Evolutionary conservation across 2,329 filamentous ascomycete species (phyloP).

Genomic region (Xylariaceae sp.): DNA sequence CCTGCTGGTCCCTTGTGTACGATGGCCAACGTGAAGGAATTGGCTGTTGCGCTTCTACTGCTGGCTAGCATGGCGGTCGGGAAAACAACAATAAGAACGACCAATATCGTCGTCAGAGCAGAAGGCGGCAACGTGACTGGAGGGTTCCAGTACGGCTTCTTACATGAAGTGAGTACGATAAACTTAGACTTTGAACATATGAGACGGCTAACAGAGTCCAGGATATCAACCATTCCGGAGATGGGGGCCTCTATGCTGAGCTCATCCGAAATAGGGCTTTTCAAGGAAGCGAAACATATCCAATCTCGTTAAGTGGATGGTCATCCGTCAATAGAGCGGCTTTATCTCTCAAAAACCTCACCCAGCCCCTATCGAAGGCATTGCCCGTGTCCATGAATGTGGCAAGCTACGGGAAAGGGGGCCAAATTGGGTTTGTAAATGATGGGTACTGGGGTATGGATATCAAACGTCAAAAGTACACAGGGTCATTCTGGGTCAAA

Average conservation of each 20-base stretch:
- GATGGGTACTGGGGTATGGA: slow-evolving; percentile 57
- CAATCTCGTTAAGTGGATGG: slow-evolving; percentile 44
- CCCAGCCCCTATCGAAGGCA: slow-evolving; percentile 47
- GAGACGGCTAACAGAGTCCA: slow-evolving; percentile 21
- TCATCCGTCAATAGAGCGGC: slow-evolving; percentile 38
- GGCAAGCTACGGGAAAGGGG: slow-evolving; percentile 28
- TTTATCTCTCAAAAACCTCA: slow-evolving; percentile 44
- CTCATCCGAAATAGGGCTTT: slow-evolving; percentile 68
- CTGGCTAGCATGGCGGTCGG: slow-evolving; percentile 19
- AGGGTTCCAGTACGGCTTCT: slow-evolving; percentile 43
- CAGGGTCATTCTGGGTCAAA: slow-evolving; percentile 50
- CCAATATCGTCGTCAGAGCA: slow-evolving; percentile 36
- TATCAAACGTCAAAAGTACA: slow-evolving; percentile 44
- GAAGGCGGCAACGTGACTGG: slow-evolving; percentile 40
- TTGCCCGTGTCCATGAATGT: slow-evolving; percentile 51
- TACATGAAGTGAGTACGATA: slow-evolving; percentile 36
- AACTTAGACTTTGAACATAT: background rate
- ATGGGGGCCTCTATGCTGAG: slow-evolving; percentile 70
- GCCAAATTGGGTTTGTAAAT: slow-evolving; percentile 46
- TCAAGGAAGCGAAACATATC: slow-evolving; percentile 47
- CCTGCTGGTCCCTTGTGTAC: background rate
- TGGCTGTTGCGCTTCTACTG: slow-evolving; percentile 16
- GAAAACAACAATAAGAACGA: slow-evolving; percentile 28
- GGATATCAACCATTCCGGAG: slow-evolving; percentile 66
- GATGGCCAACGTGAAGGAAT: slow-evolving; percentile 20